Evolutionary conservation across 2,329 filamentous ascomycete species (phyloP).

Genomic region (Truncatella angustata): DNA sequence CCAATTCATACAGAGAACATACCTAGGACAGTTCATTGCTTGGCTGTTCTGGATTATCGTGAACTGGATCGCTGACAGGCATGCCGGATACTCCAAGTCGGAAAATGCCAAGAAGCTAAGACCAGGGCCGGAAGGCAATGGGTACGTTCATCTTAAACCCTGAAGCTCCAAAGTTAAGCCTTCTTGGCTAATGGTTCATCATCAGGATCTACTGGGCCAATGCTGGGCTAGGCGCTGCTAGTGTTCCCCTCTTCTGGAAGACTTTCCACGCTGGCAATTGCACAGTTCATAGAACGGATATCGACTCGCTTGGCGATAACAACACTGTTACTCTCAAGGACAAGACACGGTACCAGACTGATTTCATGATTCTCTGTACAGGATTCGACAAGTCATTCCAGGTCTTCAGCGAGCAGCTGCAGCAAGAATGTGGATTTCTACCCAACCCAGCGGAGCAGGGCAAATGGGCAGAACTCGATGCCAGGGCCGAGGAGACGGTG

Average conservation of each 20-base stretch:
- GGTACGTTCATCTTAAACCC: slow-evolving; percentile 16
- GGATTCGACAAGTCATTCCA: slow-evolving; percentile 25
- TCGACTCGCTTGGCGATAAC: slow-evolving; percentile 16
- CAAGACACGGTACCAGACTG: slow-evolving; percentile 13
- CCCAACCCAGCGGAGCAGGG: background rate
- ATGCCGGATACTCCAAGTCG: slow-evolving; percentile 8
- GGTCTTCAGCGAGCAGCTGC: slow-evolving; percentile 20
- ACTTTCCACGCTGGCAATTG: slow-evolving; percentile 19
- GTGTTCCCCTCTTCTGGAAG: slow-evolving; percentile 21
- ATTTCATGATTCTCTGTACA: slow-evolving; percentile 26
- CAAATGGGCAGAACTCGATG: slow-evolving; percentile 9
- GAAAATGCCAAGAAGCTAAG: slow-evolving; percentile 14
- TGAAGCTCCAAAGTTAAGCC: background rate
- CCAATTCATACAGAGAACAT: slow-evolving; percentile 22
- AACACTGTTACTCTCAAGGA: slow-evolving; percentile 18
- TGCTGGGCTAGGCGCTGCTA: slow-evolving; percentile 21
- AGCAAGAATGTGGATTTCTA: slow-evolving; percentile 7
- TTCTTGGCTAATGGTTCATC: slow-evolving; percentile 8
- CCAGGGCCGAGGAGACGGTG: background rate
- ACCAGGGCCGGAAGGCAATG: slow-evolving; percentile 18
- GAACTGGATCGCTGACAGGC: slow-evolving; percentile 20
- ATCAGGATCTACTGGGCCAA: slow-evolving; percentile 23
- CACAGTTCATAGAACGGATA: slow-evolving; percentile 15
- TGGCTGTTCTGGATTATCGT: slow-evolving; percentile 17
- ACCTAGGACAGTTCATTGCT: slow-evolving; percentile 8